These are phyloP conservation scores for Microbotryum silenes-acaulis DNA, from an alignment of 1,284 basidiomycete genomes.

Conservation along the genomic window DNA sequence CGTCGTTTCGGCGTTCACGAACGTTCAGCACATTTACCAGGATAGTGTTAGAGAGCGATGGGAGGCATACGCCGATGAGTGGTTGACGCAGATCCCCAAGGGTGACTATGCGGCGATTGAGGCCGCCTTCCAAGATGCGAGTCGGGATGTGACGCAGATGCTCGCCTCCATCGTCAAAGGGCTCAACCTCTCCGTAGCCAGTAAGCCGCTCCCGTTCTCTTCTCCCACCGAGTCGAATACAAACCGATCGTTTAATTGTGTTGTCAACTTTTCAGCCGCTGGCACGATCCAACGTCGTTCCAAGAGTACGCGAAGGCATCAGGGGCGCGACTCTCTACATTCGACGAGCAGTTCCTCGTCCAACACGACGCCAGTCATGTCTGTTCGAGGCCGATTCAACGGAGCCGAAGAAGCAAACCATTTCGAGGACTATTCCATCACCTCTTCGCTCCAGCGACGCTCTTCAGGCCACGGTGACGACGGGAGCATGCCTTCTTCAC, in stretches of 20 bases:
- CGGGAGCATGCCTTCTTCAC: too few relatives aligned
- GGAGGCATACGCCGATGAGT: slow-evolving; percentile 22
- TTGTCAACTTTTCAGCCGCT: too few relatives aligned
- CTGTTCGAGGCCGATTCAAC: background rate
- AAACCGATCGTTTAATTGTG: too few relatives aligned
- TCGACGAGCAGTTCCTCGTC: background rate
- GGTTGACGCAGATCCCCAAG: slow-evolving; percentile 7
- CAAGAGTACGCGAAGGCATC: background rate
- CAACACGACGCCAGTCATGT: background rate
- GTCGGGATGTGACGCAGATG: too few relatives aligned
- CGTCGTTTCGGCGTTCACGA: slow-evolving; percentile 38
- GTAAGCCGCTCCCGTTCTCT: too few relatives aligned
- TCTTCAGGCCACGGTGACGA: too few relatives aligned
- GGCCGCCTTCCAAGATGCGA: background rate
- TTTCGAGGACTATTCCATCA: background rate
- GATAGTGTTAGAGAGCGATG: slow-evolving; percentile 29
- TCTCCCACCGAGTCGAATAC: too few relatives aligned
- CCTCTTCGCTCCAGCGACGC: too few relatives aligned
- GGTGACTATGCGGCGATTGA: slow-evolving; percentile 6
- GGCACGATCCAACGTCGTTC: too few relatives aligned
- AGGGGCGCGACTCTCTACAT: background rate
- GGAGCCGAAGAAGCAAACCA: slow-evolving; percentile 7
- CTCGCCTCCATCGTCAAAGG: too few relatives aligned
- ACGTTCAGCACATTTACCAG: slow-evolving; percentile 38
- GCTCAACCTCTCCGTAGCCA: too few relatives aligned